Evolutionary conservation across 495 filamentous ascomycete genomes (phyloP).

Genomic region (Rusavskia elegans): DNA sequence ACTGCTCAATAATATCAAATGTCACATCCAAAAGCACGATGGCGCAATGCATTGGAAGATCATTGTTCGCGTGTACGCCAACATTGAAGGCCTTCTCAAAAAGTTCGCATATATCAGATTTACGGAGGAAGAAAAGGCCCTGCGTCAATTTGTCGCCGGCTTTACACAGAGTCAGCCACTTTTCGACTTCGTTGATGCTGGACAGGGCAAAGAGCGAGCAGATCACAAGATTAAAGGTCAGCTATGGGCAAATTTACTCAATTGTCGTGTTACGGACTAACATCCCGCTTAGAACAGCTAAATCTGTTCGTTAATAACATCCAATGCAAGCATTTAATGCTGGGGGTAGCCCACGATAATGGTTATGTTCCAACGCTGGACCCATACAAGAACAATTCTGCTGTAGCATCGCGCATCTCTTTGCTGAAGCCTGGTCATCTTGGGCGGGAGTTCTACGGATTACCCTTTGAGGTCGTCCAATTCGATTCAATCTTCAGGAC

Average conservation of each 20-base stretch:
- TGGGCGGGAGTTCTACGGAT: slow-evolving; percentile 4
- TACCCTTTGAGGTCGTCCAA: slow-evolving; percentile 15
- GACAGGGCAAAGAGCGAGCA: slow-evolving; percentile 43
- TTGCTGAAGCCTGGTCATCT: slow-evolving; percentile 26
- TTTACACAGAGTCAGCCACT: slow-evolving; percentile 44
- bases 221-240: slow-evolving; percentile 43
- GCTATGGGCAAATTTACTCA: not conserved
- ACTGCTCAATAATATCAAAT: slow-evolving; percentile 33
- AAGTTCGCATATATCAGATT: slow-evolving; percentile 30
- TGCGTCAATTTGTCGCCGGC: slow-evolving; percentile 36
- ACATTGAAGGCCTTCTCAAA: slow-evolving; percentile 37
- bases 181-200: slow-evolving; percentile 47
- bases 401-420: slow-evolving; percentile 26
- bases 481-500: slow-evolving; percentile 3
- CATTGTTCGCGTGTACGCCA: slow-evolving; percentile 46
- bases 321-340: slow-evolving; percentile 53
- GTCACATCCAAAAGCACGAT: slow-evolving; percentile 28
- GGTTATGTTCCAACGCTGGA: slow-evolving; percentile 41
- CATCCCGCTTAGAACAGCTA: slow-evolving; percentile 30
- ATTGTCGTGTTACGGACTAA: not conserved
- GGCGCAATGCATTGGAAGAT: slow-evolving; percentile 34
- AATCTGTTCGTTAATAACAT: slow-evolving; percentile 39
- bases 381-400: slow-evolving; percentile 24
- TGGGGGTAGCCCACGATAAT: slow-evolving; percentile 46
- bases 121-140: slow-evolving; percentile 33